Evolutionary conservation across 805 yeast species (phyloP).

Genomic region (Ogataea glucozyma): DNA sequence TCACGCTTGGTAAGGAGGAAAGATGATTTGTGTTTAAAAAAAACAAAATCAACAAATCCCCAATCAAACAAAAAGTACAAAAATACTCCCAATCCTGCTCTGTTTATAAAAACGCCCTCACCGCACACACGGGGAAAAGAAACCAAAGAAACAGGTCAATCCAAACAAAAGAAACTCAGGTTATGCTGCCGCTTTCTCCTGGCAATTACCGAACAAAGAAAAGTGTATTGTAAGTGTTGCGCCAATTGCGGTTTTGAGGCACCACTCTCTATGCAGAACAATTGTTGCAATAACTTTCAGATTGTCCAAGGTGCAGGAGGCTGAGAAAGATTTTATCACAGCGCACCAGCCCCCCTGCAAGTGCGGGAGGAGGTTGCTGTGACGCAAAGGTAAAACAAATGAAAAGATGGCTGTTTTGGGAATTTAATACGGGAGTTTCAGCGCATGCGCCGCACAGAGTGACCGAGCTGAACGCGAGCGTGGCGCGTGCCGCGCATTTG

Average conservation of each 20-base stretch:
- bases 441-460: background rate
- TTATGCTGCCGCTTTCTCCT: slow-evolving; percentile 2
- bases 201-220: background rate
- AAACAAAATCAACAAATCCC: background rate
- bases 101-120: slow-evolving; percentile 5
- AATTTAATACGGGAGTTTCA: too few species aligned
- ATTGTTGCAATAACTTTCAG: background rate
- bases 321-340: background rate
- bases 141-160: background rate
- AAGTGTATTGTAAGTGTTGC: slow-evolving; percentile 3
- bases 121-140: slow-evolving; percentile 9
- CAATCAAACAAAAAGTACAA: background rate
- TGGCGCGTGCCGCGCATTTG: slow-evolving; percentile 1
- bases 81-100: slow-evolving; percentile 4
- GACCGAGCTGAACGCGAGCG: background rate
- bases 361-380: slow-evolving; percentile 5
- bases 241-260: slow-evolving; percentile 7
- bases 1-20: too few species aligned
- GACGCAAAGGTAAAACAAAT: too few species aligned
- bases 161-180: slow-evolving; percentile 4
- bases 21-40: too few species aligned
- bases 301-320: background rate
- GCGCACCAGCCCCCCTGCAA: slow-evolving; percentile 5
- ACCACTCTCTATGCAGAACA: background rate
- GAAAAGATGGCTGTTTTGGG: background rate